Conservation (phyloP, 169 alveolate genomes). For the Cryptosporidium viatorum region DNA sequence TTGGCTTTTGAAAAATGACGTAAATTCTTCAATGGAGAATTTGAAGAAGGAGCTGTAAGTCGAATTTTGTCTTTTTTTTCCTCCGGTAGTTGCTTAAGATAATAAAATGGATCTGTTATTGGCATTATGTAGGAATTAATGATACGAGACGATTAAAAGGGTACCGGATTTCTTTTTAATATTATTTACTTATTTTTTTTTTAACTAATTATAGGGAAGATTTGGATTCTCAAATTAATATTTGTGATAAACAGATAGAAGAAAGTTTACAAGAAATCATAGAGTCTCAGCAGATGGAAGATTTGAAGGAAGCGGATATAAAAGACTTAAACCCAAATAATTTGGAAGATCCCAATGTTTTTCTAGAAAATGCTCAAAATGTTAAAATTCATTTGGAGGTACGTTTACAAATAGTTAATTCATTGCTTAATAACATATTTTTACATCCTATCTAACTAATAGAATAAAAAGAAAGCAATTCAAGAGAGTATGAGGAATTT, state of each 20-base stretch:
- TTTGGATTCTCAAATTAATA: slow-evolving; percentile 24
- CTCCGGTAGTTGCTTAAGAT: not conserved
- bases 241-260: slow-evolving; percentile 53
- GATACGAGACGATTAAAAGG: not conserved
- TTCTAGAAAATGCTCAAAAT: slow-evolving; percentile 68
- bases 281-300: slow-evolving; percentile 12
- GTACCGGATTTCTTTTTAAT: not conserved
- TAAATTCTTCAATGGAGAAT: slow-evolving; percentile 45
- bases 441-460: not conserved
- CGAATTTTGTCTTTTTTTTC: not conserved
- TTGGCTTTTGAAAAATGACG: slow-evolving; percentile 60
- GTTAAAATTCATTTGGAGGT: slow-evolving; percentile 67
- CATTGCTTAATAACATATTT: not conserved
- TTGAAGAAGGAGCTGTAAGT: slow-evolving; percentile 51
- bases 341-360: slow-evolving; percentile 57
- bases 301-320: slow-evolving; percentile 23
- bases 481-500: slow-evolving; percentile 23
- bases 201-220: slow-evolving; percentile 19
- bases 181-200: not conserved
- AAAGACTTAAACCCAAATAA: slow-evolving; percentile 47
- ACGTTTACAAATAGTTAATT: not conserved
- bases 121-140: not conserved
- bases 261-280: slow-evolving; percentile 42
- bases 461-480: slow-evolving; percentile 32
- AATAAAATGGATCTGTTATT: not conserved